A percentile compares a stretch with the other conserved stretches of the same genome.
These are phyloP conservation scores for Geranium brycei DNA, from an alignment of 345 rosid genomes.

Conservation along the genomic window DNA sequence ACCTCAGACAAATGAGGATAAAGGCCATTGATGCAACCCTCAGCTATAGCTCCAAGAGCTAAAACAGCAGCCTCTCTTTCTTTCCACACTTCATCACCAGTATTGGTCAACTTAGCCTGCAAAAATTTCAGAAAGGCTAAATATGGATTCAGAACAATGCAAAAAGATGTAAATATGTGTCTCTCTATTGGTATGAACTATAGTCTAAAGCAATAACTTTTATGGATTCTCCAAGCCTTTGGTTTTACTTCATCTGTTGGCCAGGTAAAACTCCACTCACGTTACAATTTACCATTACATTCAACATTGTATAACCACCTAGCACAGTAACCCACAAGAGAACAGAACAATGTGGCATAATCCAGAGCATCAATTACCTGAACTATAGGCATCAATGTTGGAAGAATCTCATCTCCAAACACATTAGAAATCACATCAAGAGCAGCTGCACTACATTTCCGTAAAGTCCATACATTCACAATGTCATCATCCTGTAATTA, in stretches of 20 bases:
- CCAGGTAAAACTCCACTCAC: neutral
- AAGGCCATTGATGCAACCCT: constrained; percentile 92
- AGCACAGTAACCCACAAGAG: neutral
- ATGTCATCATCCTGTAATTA: constrained; percentile 63
- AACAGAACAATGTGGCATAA: too few relatives aligned
- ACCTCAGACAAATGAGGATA: constrained; percentile 80
- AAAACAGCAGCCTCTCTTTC: constrained; percentile 97
- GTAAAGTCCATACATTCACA: constrained; percentile 73
- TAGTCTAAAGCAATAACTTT: neutral
- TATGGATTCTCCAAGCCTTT: neutral
- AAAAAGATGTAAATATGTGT: neutral
- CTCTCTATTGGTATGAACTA: neutral
- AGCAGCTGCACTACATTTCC: constrained; percentile 98
- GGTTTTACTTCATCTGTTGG: too few relatives aligned
- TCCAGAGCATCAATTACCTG: constrained; percentile 30
- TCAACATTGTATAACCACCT: neutral
- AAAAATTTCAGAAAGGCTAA: neutral
- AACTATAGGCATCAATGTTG: constrained; percentile 72
- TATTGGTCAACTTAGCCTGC: constrained; percentile 61
- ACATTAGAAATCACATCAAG: constrained; percentile 78
- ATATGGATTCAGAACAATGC: neutral
- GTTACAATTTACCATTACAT: neutral
- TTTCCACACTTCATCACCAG: constrained; percentile 86
- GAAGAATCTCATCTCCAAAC: constrained; percentile 95
- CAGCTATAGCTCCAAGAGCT: constrained; percentile 88